Conservation (phyloP, 345 rosid species). For the Nasturtium officinale region DNA sequence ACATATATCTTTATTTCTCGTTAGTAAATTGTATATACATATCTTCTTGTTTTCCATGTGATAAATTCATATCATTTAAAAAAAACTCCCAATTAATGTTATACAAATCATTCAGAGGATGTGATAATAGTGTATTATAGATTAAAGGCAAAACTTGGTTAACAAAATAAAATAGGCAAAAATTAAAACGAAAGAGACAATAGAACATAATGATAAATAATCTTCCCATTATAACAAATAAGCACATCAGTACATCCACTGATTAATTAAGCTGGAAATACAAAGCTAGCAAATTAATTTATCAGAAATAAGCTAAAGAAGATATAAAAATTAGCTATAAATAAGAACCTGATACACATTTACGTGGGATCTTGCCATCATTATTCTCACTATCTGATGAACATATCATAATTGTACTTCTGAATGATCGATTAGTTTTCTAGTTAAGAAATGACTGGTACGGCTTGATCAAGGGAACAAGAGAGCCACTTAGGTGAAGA, state of each 20-base stretch:
- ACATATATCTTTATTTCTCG: neutral
- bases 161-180: neutral
- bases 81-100: constrained; percentile 2
- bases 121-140: neutral
- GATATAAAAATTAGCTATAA: neutral
- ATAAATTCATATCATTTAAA: neutral
- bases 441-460: constrained; percentile 52
- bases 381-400: constrained; percentile 23
- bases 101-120: neutral
- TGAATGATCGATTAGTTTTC: neutral
- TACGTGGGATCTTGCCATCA: constrained; percentile 34
- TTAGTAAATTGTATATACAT: neutral
- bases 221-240: constrained; percentile 15
- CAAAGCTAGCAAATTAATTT: constrained; percentile 28
- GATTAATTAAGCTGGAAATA: constrained; percentile 39
- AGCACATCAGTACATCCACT: constrained; percentile 37
- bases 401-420: neutral
- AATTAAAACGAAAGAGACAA: neutral
- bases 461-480: constrained; percentile 65
- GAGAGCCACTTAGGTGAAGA: constrained; percentile 70
- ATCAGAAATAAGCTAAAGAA: constrained; percentile 5
- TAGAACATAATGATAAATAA: constrained; percentile 6
- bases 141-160: neutral
- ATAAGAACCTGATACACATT: constrained; percentile 38
- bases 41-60: neutral